Percentiles rank a stretch among this genome's conserved stretches.
Conservation (phyloP, 2,329 filamentous ascomycete species). For the Chrysosporium queenslandicum region DNA sequence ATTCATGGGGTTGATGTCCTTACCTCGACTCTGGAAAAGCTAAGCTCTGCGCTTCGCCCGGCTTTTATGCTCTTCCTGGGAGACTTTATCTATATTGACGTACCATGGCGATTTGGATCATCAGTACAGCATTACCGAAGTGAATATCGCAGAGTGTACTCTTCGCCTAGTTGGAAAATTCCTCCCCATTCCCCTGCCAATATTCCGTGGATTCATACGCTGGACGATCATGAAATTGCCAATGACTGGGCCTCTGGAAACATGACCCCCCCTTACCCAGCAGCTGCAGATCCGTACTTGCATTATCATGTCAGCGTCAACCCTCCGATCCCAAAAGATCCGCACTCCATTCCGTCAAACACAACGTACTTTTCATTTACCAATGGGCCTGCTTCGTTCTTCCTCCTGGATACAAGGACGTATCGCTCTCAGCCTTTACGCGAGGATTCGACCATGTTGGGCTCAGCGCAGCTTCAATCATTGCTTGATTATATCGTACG, state of each 20-base stretch:
- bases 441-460: constrained; percentile 75
- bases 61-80: constrained; percentile 52
- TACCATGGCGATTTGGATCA: constrained; percentile 67
- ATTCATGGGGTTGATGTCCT: constrained; percentile 73
- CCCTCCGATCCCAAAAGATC: constrained; percentile 51
- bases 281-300: constrained; percentile 73
- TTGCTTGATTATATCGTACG: constrained; percentile 65
- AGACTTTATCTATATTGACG: constrained; percentile 53
- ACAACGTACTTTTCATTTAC: constrained; percentile 83
- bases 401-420: constrained; percentile 83
- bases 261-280: constrained; percentile 65
- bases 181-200: constrained; percentile 48
- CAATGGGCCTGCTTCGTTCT: constrained; percentile 86
- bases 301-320: constrained; percentile 80
- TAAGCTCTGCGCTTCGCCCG: constrained; percentile 47
- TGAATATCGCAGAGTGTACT: constrained; percentile 92
- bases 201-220: constrained; percentile 93
- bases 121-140: constrained; percentile 67
- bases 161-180: constrained; percentile 73
- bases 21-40: constrained; percentile 57
- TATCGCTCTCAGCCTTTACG: constrained; percentile 53
- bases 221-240: constrained; percentile 92
- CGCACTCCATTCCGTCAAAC: constrained; percentile 46
- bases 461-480: constrained; percentile 64
- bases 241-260: constrained; percentile 81